Conservation (phyloP, 2,329 filamentous ascomycete genomes). For the Grosmannia huntii region DNA sequence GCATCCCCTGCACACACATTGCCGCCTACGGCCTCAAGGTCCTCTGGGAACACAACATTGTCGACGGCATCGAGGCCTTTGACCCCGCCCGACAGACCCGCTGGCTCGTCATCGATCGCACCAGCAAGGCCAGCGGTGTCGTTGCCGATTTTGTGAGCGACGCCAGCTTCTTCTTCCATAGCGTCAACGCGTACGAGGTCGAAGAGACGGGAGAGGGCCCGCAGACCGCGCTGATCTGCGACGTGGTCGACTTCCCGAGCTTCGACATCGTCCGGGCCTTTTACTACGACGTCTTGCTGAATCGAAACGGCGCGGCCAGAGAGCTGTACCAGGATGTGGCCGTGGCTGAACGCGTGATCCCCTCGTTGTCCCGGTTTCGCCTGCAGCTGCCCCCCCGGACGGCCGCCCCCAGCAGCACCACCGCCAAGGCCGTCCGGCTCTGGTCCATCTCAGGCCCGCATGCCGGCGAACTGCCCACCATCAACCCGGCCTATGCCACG, state of each 20-base stretch:
- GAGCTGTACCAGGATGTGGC: constrained; percentile 30
- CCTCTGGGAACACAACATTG: constrained; percentile 51
- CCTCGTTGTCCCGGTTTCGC: constrained; percentile 29
- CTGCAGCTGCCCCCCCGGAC: background rate
- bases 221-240: constrained; percentile 43
- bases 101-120: constrained; percentile 63
- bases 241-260: constrained; percentile 51
- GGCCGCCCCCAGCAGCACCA: background rate
- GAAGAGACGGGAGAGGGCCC: constrained; percentile 14
- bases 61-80: constrained; percentile 55
- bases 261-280: constrained; percentile 52
- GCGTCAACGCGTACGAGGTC: constrained; percentile 65
- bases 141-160: constrained; percentile 55
- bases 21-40: constrained; percentile 45
- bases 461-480: constrained; percentile 50
- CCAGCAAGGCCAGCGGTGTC: constrained; percentile 39
- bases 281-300: constrained; percentile 56
- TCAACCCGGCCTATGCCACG: constrained; percentile 44
- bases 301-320: constrained; percentile 32
- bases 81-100: constrained; percentile 40
- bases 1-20: constrained; percentile 55
- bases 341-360: constrained; percentile 22
- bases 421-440: background rate
- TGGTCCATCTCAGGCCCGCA: constrained; percentile 36
- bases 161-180: constrained; percentile 69